phyloP scores from a whole-genome alignment of 2,329 filamentous ascomycete species.

The Clonostachys solani region DNA sequence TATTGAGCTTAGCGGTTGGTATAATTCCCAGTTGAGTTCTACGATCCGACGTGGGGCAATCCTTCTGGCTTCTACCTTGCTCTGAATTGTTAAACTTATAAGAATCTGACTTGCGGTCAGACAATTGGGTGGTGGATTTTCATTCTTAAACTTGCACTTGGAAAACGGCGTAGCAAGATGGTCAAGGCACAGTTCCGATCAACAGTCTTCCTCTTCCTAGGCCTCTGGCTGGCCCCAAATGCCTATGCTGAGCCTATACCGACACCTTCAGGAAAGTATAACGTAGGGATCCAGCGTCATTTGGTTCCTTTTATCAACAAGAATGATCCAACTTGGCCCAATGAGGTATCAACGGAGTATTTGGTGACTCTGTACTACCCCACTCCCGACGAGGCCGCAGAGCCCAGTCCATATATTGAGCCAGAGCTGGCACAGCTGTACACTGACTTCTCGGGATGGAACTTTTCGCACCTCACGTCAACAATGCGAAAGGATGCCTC shows the following conservation, averaged over 20 bases:
- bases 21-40: not conserved
- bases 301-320: constrained; percentile 2
- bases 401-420: constrained; percentile 5
- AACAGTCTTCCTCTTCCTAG: not conserved
- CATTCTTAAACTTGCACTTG: not conserved
- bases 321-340: constrained; percentile 2
- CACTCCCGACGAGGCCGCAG: not conserved
- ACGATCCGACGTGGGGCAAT: not conserved
- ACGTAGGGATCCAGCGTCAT: constrained; percentile 6
- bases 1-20: not conserved
- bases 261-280: constrained; percentile 3
- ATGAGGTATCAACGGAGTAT: constrained; percentile 5
- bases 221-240: not conserved
- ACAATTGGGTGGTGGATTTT: not conserved
- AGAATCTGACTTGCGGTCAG: not conserved
- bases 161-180: not conserved
- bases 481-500: constrained; percentile 5
- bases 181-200: not conserved
- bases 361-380: constrained; percentile 9
- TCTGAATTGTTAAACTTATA: not conserved
- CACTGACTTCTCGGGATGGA: constrained; percentile 1
- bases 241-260: not conserved
- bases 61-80: not conserved
- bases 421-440: constrained; percentile 5
- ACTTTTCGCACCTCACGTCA: constrained; percentile 5